Evolutionary conservation across 2,329 filamentous ascomycete species (phyloP).

Genomic region (Cladosporium sp.): DNA sequence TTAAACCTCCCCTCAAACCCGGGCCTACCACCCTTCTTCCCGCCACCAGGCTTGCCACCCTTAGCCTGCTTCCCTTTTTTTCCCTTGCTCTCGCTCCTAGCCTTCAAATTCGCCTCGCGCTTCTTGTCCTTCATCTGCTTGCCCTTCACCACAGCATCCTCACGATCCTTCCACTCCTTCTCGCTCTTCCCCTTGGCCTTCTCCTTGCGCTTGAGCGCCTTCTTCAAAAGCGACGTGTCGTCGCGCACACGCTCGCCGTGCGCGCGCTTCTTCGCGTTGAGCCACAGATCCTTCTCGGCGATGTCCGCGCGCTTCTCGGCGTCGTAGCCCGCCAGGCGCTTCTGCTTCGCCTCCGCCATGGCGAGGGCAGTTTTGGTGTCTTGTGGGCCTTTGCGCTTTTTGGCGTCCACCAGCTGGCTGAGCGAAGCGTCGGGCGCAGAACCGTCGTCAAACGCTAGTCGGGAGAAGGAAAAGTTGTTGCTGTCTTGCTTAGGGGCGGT

Average conservation of each 20-base stretch:
- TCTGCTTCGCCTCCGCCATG: conserved; percentile 80
- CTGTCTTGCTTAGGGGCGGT: conserved; percentile 42
- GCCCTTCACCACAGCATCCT: conserved; percentile 43
- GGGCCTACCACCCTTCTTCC: conserved; percentile 60
- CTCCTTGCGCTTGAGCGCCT: conserved; percentile 91
- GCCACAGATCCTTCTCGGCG: conserved; percentile 90
- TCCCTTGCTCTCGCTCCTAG: conserved; percentile 71
- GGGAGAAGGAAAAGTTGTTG: conserved; percentile 82
- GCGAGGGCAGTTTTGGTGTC: conserved; percentile 84
- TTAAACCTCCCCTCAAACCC: conserved; percentile 66
- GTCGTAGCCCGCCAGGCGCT: conserved; percentile 70
- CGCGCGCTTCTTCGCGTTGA: conserved; percentile 81
- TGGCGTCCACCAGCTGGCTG: conserved; percentile 53
- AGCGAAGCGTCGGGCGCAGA: conserved; percentile 71
- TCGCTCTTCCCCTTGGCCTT: conserved; percentile 86
- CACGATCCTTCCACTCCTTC: conserved; percentile 65
- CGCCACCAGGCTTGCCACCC: conserved; percentile 47
- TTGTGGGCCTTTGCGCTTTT: conserved; percentile 75
- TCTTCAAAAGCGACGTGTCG: conserved; percentile 83
- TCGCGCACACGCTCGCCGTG: conserved; percentile 88
- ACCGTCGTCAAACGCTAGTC: conserved; percentile 86
- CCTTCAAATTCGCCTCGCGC: conserved; percentile 55
- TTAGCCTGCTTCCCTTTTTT: conserved; percentile 70
- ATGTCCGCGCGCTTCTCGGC: conserved; percentile 79
- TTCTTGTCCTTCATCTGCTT: conserved; percentile 48